Base-by-base conservation (phyloP, 257 asterid genomes). In the Lavandula angustifolia region DNA sequence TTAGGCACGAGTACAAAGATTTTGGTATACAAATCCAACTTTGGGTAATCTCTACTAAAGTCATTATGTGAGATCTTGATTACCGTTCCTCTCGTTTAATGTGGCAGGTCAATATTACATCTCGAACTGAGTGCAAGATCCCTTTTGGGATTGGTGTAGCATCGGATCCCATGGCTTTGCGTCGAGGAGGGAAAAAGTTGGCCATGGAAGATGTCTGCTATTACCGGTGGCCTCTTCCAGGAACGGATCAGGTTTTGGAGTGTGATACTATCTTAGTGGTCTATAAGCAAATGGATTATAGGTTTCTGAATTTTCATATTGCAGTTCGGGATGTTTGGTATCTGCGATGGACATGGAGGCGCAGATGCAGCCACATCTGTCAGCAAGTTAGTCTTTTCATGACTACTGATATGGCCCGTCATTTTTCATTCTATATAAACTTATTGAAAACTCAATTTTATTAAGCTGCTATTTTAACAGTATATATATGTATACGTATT, bases 331-430 rank as follows among this genome's bases (percentile, higher is more conserved):
- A 69, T 91, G 68, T 91, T 91, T 50, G 89, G 88, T 61, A 81
- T 91, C 73, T 91, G 90, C 9, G 98, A 91, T 58, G 98, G 98
- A 56, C 98, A 91, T 72, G 98, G 98, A 42, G 98, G 96, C 74
- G 91, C 83, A 43, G 83, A 81, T 76, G 98, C 98, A 51, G 96
- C 98, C 49, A 75, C 78, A 51, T 82, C 91, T 65, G 96, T 81
- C 68, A 83, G 96, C 96, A 87, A 90, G 99, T 94, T 68, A 84
- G 90, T 84, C n/a, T 71, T 73, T 70, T 38, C 70, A 43, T 59
- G 59, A 62, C 68, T 72, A 7, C 54, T 64, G 51, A 71, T 49
- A 73, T 78, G 53, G 35, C 48, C 43, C 13, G 40, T 49, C 22
- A 31, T 50, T 32, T 43, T 60, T 5, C 34, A 68, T 22, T 22